A percentile compares a stretch with the other conserved stretches of the same genome.
Conservation (phyloP, 805 yeast species). For the Yueomyces sinensis region DNA sequence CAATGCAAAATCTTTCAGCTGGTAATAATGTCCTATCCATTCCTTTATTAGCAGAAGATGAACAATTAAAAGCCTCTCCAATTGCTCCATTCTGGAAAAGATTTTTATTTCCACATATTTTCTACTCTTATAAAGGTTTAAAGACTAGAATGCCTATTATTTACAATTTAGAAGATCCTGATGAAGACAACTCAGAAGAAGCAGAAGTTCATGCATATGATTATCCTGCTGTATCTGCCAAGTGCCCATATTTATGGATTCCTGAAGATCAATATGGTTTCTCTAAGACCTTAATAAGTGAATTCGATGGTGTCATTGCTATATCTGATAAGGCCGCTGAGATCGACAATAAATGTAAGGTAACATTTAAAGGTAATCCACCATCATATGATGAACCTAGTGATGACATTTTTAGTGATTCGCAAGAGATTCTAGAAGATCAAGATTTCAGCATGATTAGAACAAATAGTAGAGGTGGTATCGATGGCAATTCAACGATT, state of each 20-base stretch:
- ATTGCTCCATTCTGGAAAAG: constrained; percentile 31
- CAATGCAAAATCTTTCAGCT: constrained; percentile 1
- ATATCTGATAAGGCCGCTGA: constrained; percentile 58
- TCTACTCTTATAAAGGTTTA: constrained; percentile 36
- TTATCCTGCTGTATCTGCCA: constrained; percentile 57
- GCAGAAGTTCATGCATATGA: constrained; percentile 50
- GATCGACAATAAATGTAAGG: constrained; percentile 37
- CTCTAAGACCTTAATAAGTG: constrained; percentile 44
- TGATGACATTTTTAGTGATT: constrained; percentile 3
- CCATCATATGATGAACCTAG: constrained; percentile 22
- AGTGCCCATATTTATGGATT: constrained; percentile 77
- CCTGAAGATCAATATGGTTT: constrained; percentile 85
- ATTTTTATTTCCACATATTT: constrained; percentile 42
- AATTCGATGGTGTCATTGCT: constrained; percentile 40
- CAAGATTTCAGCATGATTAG: not conserved
- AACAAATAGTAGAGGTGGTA: too few species aligned
- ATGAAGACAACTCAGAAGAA: constrained; percentile 26
- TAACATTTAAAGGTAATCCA: constrained; percentile 38
- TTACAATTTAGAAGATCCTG: constrained; percentile 36
- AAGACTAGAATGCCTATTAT: constrained; percentile 45
- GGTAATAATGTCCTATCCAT: constrained; percentile 22
- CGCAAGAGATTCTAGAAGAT: constrained; percentile 1
- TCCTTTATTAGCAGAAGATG: constrained; percentile 65
- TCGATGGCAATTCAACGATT: too few species aligned
- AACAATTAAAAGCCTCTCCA: constrained; percentile 14